These are phyloP conservation scores for Nissolia schottii DNA, from an alignment of 306 rosid species.

Conservation along the genomic window DNA sequence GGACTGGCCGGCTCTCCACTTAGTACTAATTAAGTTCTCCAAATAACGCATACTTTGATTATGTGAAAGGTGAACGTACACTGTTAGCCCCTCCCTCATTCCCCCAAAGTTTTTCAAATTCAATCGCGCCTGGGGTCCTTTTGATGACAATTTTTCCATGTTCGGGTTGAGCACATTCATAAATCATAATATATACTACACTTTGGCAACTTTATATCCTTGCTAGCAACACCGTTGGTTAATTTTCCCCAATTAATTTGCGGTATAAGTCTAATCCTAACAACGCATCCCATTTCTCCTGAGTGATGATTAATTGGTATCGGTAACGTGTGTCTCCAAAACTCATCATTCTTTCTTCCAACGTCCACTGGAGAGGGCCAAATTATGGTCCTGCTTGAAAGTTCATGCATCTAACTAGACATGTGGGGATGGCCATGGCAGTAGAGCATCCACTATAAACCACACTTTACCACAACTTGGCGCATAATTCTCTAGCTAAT, in stretches of 20 bases:
- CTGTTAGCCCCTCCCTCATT: not conserved
- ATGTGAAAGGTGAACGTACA: not conserved
- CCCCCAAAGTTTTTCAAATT: not conserved
- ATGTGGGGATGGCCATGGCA: slow-evolving; percentile 2
- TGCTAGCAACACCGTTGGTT: slow-evolving; percentile 5
- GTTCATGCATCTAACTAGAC: slow-evolving; percentile 19
- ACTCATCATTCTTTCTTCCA: not conserved
- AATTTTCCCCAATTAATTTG: not conserved
- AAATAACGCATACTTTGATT: not conserved
- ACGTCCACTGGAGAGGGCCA: slow-evolving; percentile 3
- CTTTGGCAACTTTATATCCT: slow-evolving; percentile 6
- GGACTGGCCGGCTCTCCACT: not conserved
- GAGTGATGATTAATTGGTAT: not conserved
- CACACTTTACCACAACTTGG: not conserved
- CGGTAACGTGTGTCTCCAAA: slow-evolving; percentile 7
- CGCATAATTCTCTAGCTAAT: not conserved
- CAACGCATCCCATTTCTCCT: not conserved
- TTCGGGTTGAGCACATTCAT: slow-evolving; percentile 8
- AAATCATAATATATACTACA: no score
- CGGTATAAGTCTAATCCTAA: not conserved
- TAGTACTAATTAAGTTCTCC: not conserved
- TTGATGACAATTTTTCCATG: slow-evolving; percentile 7
- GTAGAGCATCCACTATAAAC: slow-evolving; percentile 16
- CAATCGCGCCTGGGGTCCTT: slow-evolving; percentile 22
- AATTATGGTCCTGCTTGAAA: slow-evolving; percentile 28